phyloP scores from a whole-genome alignment of 176 grass and related monocot species.

The Hsuehochloa calcarea region DNA sequence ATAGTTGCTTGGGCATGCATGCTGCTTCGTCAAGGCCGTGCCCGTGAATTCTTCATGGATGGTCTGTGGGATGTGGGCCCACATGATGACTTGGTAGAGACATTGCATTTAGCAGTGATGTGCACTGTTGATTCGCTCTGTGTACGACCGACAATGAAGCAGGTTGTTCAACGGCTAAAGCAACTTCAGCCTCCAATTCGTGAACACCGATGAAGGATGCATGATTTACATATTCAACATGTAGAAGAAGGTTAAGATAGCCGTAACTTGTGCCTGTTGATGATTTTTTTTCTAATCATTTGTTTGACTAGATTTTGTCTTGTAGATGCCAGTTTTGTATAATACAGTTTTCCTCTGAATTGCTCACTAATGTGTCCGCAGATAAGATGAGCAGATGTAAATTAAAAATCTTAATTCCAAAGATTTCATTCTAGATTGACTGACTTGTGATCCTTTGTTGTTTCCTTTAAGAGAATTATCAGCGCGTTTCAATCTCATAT shows the following conservation, averaged over 20 bases:
- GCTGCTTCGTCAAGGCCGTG: constrained; percentile 79
- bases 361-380: constrained; percentile 66
- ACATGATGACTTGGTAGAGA: constrained; percentile 84
- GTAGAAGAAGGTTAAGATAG: constrained; percentile 65
- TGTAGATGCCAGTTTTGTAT: constrained; percentile 60
- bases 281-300: constrained; percentile 48
- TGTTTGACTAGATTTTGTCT: constrained; percentile 57
- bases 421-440: constrained; percentile 38
- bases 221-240: constrained; percentile 37
- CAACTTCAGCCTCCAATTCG: constrained; percentile 77
- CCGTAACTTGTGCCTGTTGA: constrained; percentile 32
- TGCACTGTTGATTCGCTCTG: constrained; percentile 87
- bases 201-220: constrained; percentile 41
- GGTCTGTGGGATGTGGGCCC: constrained; percentile 83
- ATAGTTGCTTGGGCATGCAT: constrained; percentile 97
- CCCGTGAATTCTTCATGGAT: constrained; percentile 81
- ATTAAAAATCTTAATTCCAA: constrained; percentile 70
- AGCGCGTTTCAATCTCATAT: neutral
- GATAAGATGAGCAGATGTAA: constrained; percentile 72
- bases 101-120: constrained; percentile 85
- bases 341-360: constrained; percentile 53
- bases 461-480: neutral
- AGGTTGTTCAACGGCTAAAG: constrained; percentile 88
- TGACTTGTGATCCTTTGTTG: constrained; percentile 18
- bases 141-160: constrained; percentile 84